These are phyloP conservation scores for Talaromyces sp. DNA, from an alignment of 2,329 filamentous ascomycete species.

Conservation along the genomic window DNA sequence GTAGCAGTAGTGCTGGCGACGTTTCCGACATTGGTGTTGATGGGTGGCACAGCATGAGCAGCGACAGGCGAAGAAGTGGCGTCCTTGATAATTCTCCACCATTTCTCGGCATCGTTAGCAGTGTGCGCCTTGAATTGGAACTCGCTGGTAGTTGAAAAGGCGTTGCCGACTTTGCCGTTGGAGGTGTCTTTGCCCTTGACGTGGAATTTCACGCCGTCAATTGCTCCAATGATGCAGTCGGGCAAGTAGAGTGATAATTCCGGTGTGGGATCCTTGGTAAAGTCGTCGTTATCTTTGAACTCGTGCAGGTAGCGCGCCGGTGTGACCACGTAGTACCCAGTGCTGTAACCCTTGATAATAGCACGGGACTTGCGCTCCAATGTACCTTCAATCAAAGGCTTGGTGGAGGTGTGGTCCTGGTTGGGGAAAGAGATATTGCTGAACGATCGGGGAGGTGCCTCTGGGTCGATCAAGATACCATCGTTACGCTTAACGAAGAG, in stretches of 20 bases:
- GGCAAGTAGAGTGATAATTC: constrained; percentile 89
- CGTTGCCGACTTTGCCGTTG: constrained; percentile 69
- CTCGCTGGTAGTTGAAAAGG: constrained; percentile 73
- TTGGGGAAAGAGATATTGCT: constrained; percentile 79
- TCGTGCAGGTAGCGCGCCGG: constrained; percentile 87
- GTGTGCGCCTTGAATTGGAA: constrained; percentile 84
- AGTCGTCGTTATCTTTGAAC: constrained; percentile 85
- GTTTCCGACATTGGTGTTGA: constrained; percentile 15
- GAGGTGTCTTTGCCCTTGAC: constrained; percentile 92
- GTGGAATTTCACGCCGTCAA: constrained; percentile 78
- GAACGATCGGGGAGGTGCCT: constrained; percentile 66
- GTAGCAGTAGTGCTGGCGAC: constrained; percentile 6
- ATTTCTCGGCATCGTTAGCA: constrained; percentile 71
- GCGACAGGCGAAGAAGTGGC: constrained; percentile 16
- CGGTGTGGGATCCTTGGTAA: constrained; percentile 55
- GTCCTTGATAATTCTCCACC: constrained; percentile 66
- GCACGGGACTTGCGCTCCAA: constrained; percentile 89
- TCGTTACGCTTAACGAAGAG: constrained; percentile 70
- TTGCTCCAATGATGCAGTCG: constrained; percentile 71
- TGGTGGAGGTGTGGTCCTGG: constrained; percentile 73
- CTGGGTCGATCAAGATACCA: constrained; percentile 70
- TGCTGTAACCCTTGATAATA: constrained; percentile 70
- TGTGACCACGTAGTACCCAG: constrained; percentile 85
- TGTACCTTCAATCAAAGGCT: constrained; percentile 77
- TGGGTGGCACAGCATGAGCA: background rate